phyloP scores from a whole-genome alignment of 1,284 basidiomycete genomes.

The Cerioporus squamosus region DNA sequence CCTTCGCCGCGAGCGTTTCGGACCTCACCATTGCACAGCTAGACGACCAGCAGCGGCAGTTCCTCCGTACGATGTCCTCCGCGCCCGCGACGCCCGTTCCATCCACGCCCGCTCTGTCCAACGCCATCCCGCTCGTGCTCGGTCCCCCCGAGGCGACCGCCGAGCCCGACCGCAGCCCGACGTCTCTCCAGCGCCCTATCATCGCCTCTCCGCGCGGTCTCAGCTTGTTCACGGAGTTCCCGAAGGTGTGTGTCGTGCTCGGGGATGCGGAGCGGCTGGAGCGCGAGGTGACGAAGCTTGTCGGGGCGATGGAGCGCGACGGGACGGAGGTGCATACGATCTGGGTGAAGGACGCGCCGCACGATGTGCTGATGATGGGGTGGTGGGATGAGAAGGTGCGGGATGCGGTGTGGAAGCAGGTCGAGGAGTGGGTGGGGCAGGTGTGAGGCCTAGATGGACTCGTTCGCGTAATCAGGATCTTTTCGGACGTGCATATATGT shows the following conservation, averaged over 20 bases:
- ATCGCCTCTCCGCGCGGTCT: constrained; percentile 36
- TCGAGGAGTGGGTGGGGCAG: constrained; percentile 36
- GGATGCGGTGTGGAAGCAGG: constrained; percentile 35
- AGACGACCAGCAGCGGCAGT: constrained; percentile 23
- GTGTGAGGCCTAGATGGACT: constrained; percentile 9
- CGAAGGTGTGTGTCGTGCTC: constrained; percentile 46
- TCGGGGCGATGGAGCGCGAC: constrained; percentile 40
- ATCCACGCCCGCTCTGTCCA: constrained; percentile 8
- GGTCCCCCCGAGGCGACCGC: constrained; percentile 10
- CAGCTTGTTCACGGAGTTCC: constrained; percentile 50
- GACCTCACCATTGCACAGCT: constrained; percentile 32
- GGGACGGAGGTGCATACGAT: constrained; percentile 38
- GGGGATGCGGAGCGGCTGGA: constrained; percentile 43
- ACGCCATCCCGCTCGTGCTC: constrained; percentile 3
- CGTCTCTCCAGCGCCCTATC: constrained; percentile 31
- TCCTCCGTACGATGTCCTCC: constrained; percentile 32
- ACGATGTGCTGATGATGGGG: constrained; percentile 40
- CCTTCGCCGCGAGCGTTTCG: constrained; percentile 32
- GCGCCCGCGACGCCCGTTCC: constrained; percentile 29
- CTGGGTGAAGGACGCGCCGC: constrained; percentile 40
- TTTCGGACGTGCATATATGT: too few species aligned
- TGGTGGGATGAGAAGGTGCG: constrained; percentile 41
- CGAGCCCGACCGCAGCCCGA: constrained; percentile 25
- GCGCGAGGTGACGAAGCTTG: constrained; percentile 39
- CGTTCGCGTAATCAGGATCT: neutral